Percentiles rank a stretch among this genome's conserved stretches.
These are phyloP conservation scores for Xylaria grammica DNA, from an alignment of 495 filamentous ascomycete genomes.

Conservation along the genomic window DNA sequence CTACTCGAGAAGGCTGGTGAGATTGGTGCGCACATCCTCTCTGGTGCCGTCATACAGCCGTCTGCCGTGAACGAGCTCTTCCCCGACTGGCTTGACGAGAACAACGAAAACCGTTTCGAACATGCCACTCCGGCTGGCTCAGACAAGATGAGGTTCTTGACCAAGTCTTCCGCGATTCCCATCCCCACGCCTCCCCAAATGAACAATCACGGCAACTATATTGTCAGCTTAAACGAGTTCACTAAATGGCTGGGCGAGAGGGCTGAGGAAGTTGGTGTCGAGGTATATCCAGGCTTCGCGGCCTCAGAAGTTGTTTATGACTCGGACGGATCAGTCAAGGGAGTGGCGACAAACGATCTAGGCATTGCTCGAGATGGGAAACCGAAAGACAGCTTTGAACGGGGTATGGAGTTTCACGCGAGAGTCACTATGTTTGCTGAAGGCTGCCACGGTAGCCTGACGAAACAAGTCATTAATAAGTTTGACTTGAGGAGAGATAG, in stretches of 20 bases:
- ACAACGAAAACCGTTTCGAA: conserved; percentile 84
- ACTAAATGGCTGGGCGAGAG: conserved; percentile 94
- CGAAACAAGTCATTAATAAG: conserved; percentile 94
- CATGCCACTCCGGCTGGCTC: conserved; percentile 78
- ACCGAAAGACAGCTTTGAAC: conserved; percentile 89
- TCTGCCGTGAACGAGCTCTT: conserved; percentile 87
- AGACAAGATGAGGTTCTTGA: conserved; percentile 94
- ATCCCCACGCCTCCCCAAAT: conserved; percentile 94
- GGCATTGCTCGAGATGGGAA: conserved; percentile 81
- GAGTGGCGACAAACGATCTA: conserved; percentile 95
- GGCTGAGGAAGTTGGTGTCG: conserved; percentile 97
- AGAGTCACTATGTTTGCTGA: conserved; percentile 92
- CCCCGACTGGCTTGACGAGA: conserved; percentile 89
- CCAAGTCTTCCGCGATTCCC: conserved; percentile 76
- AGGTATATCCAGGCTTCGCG: conserved; percentile 95
- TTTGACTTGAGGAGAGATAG: conserved; percentile 89
- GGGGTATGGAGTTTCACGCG: conserved; percentile 99
- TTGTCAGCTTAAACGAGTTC: conserved; percentile 91
- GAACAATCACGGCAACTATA: conserved; percentile 98
- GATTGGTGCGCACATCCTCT: conserved; percentile 92
- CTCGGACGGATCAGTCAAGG: conserved; percentile 83
- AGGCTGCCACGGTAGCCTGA: conserved; percentile 94
- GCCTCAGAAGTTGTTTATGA: conserved; percentile 91
- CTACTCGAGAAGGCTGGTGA: conserved; percentile 96
- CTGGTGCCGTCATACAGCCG: conserved; percentile 93